Evolutionary conservation across 148 eudicot genomes (phyloP), one percentile per base, ranked within the genome.

Genomic region (Cornus controversa): DNA sequence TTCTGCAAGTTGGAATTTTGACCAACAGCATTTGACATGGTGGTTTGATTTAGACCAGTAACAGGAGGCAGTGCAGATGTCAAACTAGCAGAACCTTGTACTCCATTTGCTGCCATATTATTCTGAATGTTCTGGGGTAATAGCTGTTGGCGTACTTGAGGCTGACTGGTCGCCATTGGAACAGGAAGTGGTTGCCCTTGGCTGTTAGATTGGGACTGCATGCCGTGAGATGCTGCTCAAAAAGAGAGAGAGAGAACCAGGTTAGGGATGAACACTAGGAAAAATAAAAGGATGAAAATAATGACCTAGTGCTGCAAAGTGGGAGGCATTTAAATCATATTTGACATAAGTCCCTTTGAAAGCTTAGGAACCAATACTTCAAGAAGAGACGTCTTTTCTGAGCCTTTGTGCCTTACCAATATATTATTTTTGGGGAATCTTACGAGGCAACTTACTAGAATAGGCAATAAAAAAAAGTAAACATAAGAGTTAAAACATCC

Each of bases 41-140:
- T 69, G 82, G 87, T 85, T 78, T 86, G 94, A 26, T 89, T 70
- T 82, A 96, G 78, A 68, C 85, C 86, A 75, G 84, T 86, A 45
- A 78, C 89, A 74, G 88, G 25, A 67, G 93, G 91, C 80, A 91
- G 74, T 22, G 88, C 70, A 80, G 94, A 81, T 57, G 91, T 81
- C 81, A 92, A 80, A 89, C 82, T 82, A 76, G 91, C 78, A 80
- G 97, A 82, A 80, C 81, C 86, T 83, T 88, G 97, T 85, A 87
- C 72, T 63, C 88, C 90, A 42, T 82, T 71, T 67, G 89, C 78
- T 76, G 84, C 50, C 20, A 91, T 85, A 76, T 85, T 90, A 71
- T 82, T 90, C 81, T 89, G 99, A 76, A 84, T 90, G 69, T 82
- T 90, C 81, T 89, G 99, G 65, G 90, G 65, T 80, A 90, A 80